Base-by-base conservation (phyloP, 805 yeast species). In the Yarrowia keelungensis region DNA sequence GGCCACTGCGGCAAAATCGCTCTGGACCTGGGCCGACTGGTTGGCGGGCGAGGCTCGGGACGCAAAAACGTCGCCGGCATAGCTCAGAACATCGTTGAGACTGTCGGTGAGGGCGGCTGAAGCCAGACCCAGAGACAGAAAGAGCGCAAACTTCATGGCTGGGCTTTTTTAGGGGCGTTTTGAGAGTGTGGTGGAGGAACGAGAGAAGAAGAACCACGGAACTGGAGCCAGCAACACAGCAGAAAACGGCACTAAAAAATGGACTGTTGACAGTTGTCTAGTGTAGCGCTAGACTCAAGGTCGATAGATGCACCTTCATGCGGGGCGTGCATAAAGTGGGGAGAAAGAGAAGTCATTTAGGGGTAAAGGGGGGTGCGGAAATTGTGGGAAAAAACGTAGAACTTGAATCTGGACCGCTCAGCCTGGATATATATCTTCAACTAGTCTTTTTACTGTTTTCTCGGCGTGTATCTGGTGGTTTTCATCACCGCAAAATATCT, bases 311-410 rank as follows among this genome's bases (percentile, higher is more conserved):
- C 59, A 56, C n/a, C 39, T 42, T 26, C 36, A 42, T 42, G 64
- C 26, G 49, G 26, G 49, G 64, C 19, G 39, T 56, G 64, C 64
- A 56, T 56, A 42, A 42, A 56, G 64, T 56, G 64, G 64, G 64
- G 64, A 26, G 7, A 26, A 26, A 26, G 32, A 26, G 32, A 26
- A 26, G 32, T 26, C 32, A 26, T 26, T 26, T 26, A 26, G 32
- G 32, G 32, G 32, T 22, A 3, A 9, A 14, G 64, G n/a, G 64
- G 22, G 16, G 10, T 36, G 16, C 3, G 5, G 11, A 26, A 26
- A 3, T 26, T 26, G 32, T 5, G 32, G 32, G 32, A 26, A 26
- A 26, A 26, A 5, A 1, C 7, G 3, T 26, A 26, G 3, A 26
- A 26, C 7, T 2, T 3, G 32, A 5, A 26, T 5, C 32, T 26